Base-by-base conservation (phyloP, 257 asterid genomes). In the Jasminum sambac region DNA sequence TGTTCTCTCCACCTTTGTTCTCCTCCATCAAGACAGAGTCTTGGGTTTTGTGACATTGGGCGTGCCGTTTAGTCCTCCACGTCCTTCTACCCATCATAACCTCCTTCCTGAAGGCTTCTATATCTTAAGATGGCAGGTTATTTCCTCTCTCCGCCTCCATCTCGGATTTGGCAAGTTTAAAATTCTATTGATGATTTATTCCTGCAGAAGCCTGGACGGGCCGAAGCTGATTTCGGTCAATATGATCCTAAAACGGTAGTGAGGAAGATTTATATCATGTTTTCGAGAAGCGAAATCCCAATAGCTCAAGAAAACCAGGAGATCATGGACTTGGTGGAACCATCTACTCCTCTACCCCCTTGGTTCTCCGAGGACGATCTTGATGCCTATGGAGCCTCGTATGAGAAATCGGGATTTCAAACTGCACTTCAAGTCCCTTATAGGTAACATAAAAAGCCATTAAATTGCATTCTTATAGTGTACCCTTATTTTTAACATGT, bases 301-400 rank as follows among this genome's bases (percentile, higher is more conserved):
- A 67, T 68, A 55, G 87, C 91, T 12, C 63, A 39, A 0, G 79
- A 80, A 38, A 68, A 79, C 59, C 83, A 84, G 70, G 92, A 86
- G 63, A 80, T 82, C n/a, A 78, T 82, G 89, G 92, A 86, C 63
- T 68, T 86, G 80, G 86, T 82, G 8, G 88, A 84, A 39, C 59
- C 79, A 39, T 77, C 81, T 26, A 58, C 81, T 40, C 79, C 87
- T 43, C 52, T 81, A 30, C 91, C 91, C 2, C 14, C 81, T 73
- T 86, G 88, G 87, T 81, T 83, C 68, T 75, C 70, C 0, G 84
- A 83, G 72, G 76, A 81, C 38, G 91, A 86, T 76, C 84, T 86
- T 64, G 73, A 69, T 36, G 63, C 24, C 36, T 86, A 86, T 60
- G 85, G 73, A 43, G 71, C 76, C 8, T 69, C 73, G 12, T 83